These are phyloP conservation scores for Phycomyces blakesleeanus DNA, from an alignment of 192 early-diverging fungal species.

Conservation along the genomic window DNA sequence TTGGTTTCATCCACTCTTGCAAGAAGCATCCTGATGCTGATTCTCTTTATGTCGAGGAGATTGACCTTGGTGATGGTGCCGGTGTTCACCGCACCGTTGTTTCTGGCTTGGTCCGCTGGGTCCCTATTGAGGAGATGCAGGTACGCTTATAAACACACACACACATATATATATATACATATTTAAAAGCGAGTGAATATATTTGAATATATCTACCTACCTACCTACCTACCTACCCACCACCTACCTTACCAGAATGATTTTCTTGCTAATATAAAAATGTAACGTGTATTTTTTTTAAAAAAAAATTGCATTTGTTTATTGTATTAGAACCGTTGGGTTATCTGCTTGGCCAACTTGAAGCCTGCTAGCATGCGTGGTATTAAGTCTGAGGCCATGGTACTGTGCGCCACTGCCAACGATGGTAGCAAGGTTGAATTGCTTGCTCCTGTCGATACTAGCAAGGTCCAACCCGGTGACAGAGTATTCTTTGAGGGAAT, in stretches of 20 bases:
- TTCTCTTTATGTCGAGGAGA: slow-evolving; percentile 92
- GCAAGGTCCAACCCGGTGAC: slow-evolving; percentile 83
- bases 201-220: too few species aligned
- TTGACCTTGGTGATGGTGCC: slow-evolving; percentile 90
- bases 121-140: slow-evolving; percentile 87
- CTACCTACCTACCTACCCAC: too few species aligned
- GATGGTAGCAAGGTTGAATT: slow-evolving; percentile 89
- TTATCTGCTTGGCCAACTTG: slow-evolving; percentile 84
- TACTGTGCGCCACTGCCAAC: slow-evolving; percentile 81
- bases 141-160: too few species aligned
- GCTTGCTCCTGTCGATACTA: slow-evolving; percentile 72
- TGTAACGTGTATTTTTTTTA: too few species aligned
- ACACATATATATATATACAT: too few species aligned
- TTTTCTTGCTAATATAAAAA: too few species aligned
- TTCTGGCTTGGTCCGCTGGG: slow-evolving; percentile 88
- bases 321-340: slow-evolving; percentile 57
- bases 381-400: slow-evolving; percentile 94
- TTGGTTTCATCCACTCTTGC: slow-evolving; percentile 81
- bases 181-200: too few species aligned
- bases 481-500: slow-evolving; percentile 88
- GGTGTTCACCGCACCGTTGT: slow-evolving; percentile 82
- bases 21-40: slow-evolving; percentile 95
- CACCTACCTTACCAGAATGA: too few species aligned
- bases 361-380: slow-evolving; percentile 95
- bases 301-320: too few species aligned